Conservation (phyloP, 345 rosid species). For the Rhodamnia rubescens region DNA sequence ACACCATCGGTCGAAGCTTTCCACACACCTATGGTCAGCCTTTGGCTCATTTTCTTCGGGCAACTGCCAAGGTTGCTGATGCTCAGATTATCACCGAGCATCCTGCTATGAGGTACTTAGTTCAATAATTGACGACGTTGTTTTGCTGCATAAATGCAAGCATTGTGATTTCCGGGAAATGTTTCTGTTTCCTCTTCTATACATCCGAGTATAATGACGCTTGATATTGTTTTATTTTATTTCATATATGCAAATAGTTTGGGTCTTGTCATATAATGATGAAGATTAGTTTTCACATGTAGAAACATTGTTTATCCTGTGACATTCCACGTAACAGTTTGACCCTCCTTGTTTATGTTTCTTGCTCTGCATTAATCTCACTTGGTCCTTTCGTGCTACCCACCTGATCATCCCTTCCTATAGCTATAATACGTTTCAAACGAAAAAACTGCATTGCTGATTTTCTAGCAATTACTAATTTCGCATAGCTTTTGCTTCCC, state of each 20-base stretch:
- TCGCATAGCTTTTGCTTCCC: neutral
- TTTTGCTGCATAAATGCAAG: neutral
- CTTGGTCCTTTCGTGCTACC: neutral
- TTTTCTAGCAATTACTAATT: neutral
- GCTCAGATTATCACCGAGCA: conserved; percentile 88
- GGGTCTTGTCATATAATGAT: neutral
- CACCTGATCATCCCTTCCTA: neutral
- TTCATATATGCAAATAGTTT: neutral
- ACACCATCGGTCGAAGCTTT: conserved; percentile 51
- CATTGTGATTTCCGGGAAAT: neutral
- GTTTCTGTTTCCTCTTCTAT: neutral
- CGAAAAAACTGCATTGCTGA: neutral
- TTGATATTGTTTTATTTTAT: neutral
- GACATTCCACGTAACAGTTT: neutral
- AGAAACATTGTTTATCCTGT: neutral
- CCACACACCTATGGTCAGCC: conserved; percentile 86
- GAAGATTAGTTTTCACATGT: neutral
- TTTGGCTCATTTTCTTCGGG: conserved; percentile 91
- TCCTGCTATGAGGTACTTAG: conserved; percentile 56
- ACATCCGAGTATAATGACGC: neutral
- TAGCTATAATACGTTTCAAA: neutral
- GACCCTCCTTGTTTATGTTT: neutral
- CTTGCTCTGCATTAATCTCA: neutral
- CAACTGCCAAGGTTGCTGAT: conserved; percentile 74
- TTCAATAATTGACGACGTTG: neutral